These are phyloP conservation scores for Aspergillus felis DNA, from an alignment of 2,329 filamentous ascomycete genomes.

Conservation along the genomic window DNA sequence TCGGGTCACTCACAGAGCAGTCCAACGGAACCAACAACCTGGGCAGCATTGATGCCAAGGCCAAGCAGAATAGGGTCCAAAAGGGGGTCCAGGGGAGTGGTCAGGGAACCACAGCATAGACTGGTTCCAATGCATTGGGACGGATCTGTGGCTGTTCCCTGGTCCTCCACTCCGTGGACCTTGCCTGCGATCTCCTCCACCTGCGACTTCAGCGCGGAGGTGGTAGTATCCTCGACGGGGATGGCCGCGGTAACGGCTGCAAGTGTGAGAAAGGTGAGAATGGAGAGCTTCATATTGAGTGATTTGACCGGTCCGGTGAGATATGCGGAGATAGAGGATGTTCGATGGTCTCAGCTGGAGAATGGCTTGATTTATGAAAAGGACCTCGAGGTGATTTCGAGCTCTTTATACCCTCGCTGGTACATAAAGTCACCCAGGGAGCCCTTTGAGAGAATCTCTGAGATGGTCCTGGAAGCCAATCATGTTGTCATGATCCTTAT, in stretches of 20 bases:
- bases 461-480: neutral
- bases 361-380: neutral
- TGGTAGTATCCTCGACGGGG: constrained; percentile 10
- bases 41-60: constrained; percentile 20
- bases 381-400: neutral
- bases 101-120: constrained; percentile 27
- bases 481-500: neutral
- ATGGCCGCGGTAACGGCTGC: constrained; percentile 26
- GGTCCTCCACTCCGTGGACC: constrained; percentile 8
- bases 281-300: constrained; percentile 22
- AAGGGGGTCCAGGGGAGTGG: constrained; percentile 24
- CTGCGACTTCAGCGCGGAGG: constrained; percentile 10
- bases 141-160: constrained; percentile 4
- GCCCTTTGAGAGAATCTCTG: neutral
- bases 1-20: constrained; percentile 20
- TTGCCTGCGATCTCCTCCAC: constrained; percentile 10
- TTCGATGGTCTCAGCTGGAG: neutral
- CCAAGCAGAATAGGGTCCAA: constrained; percentile 23
- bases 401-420: constrained; percentile 8
- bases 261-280: constrained; percentile 28
- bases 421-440: neutral
- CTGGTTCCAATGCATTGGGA: constrained; percentile 18
- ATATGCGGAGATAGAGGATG: neutral
- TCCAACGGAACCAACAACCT: constrained; percentile 26
- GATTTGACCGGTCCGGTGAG: constrained; percentile 7